A percentile compares a stretch with the other conserved stretches of the same genome.
Evolutionary conservation across 768 basidiomycete species (phyloP).

Genomic region (Porpolomopsis calyptriformis): DNA sequence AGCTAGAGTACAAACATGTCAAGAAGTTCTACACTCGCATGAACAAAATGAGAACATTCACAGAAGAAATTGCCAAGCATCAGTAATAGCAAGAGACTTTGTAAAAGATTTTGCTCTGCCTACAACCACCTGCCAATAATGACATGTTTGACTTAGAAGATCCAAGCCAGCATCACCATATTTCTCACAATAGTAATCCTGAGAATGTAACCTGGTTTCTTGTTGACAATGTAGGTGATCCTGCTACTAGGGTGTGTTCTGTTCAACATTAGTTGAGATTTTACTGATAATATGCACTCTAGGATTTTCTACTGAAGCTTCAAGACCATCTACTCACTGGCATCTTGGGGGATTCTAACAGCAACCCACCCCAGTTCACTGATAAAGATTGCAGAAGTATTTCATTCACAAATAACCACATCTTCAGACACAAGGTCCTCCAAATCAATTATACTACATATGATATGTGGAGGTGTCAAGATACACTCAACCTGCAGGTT

Average conservation of each 20-base stretch:
- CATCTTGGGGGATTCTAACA: conserved; percentile 8
- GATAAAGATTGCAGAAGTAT: conserved; percentile 13
- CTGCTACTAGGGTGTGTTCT: too few relatives aligned
- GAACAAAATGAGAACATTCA: too few relatives aligned
- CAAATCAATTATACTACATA: conserved; percentile 24
- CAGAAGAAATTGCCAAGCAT: conserved; percentile 15
- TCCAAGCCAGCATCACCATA: conserved; percentile 8
- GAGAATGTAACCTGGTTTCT: neutral
- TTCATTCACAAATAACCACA: conserved; percentile 16
- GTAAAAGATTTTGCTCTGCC: too few relatives aligned
- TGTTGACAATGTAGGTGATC: too few relatives aligned
- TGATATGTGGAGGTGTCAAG: conserved; percentile 12
- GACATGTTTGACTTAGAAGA: neutral
- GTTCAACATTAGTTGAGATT: neutral
- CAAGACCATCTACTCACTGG: conserved; percentile 18
- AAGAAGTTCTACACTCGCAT: conserved; percentile 24
- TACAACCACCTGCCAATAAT: neutral
- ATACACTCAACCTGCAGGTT: conserved; percentile 25
- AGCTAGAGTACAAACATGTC: conserved; percentile 23
- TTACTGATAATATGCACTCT: neutral
- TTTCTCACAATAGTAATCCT: conserved; percentile 14
- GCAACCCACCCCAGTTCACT: conserved; percentile 13
- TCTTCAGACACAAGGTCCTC: conserved; percentile 23
- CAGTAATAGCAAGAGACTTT: conserved; percentile 7
- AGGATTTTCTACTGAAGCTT: too few relatives aligned